Evolutionary conservation across 1,284 basidiomycete genomes (phyloP).

Genomic region (Marasmius tenuissimus): DNA sequence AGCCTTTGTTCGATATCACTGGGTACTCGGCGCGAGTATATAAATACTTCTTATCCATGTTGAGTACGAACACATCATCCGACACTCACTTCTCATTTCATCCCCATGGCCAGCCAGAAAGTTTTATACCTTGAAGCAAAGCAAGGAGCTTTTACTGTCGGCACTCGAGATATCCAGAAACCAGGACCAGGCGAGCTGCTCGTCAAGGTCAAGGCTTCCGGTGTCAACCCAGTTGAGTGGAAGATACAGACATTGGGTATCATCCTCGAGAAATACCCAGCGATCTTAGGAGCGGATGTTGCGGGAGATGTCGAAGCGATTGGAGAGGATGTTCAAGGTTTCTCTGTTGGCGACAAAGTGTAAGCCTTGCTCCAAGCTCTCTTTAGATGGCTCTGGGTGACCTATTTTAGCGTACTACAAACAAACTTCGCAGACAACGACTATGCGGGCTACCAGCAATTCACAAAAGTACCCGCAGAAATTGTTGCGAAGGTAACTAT

Average conservation of each 20-base stretch:
- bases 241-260: constrained; percentile 33
- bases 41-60: too few species aligned
- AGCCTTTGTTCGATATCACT: too few species aligned
- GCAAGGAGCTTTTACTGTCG: constrained; percentile 1
- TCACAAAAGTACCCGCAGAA: constrained; percentile 38
- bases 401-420: constrained; percentile 29
- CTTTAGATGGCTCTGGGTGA: neutral
- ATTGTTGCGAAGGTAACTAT: constrained; percentile 40
- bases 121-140: neutral
- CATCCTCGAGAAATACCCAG: constrained; percentile 29
- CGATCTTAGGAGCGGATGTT: constrained; percentile 55
- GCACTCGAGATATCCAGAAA: constrained; percentile 26
- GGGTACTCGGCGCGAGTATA: too few species aligned
- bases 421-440: constrained; percentile 36
- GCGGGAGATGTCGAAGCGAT: constrained; percentile 55
- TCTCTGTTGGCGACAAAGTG: constrained; percentile 60
- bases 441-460: constrained; percentile 49
- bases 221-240: constrained; percentile 50
- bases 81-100: too few species aligned
- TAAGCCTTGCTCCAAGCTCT: constrained; percentile 27
- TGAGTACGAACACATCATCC: too few species aligned
- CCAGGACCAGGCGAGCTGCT: constrained; percentile 42
- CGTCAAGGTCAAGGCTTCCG: constrained; percentile 39
- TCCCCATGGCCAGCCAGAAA: neutral
- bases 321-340: constrained; percentile 48